A percentile compares a stretch with the other conserved stretches of the same genome.
Evolutionary conservation across 768 basidiomycete genomes (phyloP).

Genomic region (Boletales sp.): DNA sequence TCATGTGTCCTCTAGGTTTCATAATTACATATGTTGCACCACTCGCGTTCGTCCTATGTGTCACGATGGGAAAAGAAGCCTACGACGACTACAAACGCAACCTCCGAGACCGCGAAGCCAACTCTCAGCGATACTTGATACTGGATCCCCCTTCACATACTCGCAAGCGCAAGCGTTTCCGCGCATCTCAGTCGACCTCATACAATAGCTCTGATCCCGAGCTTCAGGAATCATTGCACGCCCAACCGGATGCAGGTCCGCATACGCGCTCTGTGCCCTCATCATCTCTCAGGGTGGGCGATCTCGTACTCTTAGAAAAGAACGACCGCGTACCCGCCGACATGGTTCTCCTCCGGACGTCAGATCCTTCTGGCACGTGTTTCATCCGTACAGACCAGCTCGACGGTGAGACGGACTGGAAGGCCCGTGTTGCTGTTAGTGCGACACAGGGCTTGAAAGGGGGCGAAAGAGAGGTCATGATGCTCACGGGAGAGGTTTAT

Average conservation of each 20-base stretch:
- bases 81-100: slow-evolving; percentile 97
- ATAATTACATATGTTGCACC: slow-evolving; percentile 96
- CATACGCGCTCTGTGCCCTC: slow-evolving; percentile 80
- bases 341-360: slow-evolving; percentile 83
- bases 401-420: slow-evolving; percentile 99
- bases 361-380: slow-evolving; percentile 87
- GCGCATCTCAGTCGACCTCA: slow-evolving; percentile 16
- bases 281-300: slow-evolving; percentile 84
- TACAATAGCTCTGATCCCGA: slow-evolving; percentile 21
- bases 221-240: slow-evolving; percentile 4
- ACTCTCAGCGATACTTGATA: slow-evolving; percentile 86
- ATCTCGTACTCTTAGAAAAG: slow-evolving; percentile 90
- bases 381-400: slow-evolving; percentile 98
- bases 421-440: slow-evolving; percentile 80
- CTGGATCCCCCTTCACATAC: slow-evolving; percentile 50
- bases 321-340: slow-evolving; percentile 97
- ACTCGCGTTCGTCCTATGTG: slow-evolving; percentile 88
- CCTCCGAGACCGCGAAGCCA: slow-evolving; percentile 89
- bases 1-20: slow-evolving; percentile 55
- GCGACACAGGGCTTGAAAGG: slow-evolving; percentile 19
- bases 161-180: slow-evolving; percentile 25
- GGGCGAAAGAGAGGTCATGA: slow-evolving; percentile 48
- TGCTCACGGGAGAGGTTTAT: slow-evolving; percentile 85
- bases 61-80: slow-evolving; percentile 99
- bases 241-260: slow-evolving; percentile 38